Evolutionary conservation across 768 basidiomycete species (phyloP), one percentile per base, ranked within the genome.

Genomic region (Exidia glandulosa): DNA sequence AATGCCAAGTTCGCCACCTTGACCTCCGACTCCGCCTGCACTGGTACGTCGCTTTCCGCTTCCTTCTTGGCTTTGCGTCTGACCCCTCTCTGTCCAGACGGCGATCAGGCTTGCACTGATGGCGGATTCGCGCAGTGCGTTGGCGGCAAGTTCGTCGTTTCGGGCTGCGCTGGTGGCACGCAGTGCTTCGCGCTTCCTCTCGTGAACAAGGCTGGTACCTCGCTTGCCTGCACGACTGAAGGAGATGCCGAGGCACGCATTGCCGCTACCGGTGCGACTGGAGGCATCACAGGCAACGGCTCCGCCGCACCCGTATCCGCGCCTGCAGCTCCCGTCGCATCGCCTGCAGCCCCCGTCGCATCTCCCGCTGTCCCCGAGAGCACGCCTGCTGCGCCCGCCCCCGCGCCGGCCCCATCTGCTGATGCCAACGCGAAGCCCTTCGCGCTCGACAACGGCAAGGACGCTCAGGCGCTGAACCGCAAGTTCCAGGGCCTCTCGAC

Each of bases 101-200:
- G 67, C 33, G 73, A 79, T 33, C 68, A 73, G 19, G 80, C 79
- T 23, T 83, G 81, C 65, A 69, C 82, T 31, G 64, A 67, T 14
- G 69, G 69, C 2, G 69, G 66, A 3, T 82, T 82, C 60, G 82
- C 81, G 25, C 80, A 82, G 63, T 84, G 81, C 61, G 76, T 76
- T 30, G 67, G 64, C n/a, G 79, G 79, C n/a, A 70, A 74, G 60
- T 82, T 80, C 57, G 73, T 67, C 1, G 57, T 72, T 16, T 74
- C 73, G 0, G 58, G 65, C 0, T 84, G 81, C 59, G 67, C 68
- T 30, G 67, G 65, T 37, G 70, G 70, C 9, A 59, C 62, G 1
- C 54, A 34, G 19, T 79, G 78, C 66, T 66, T 69, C 30, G 78
- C 75, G 2, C 72, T 78, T 27, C 77, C 77, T 1, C 71, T 79